Evolutionary conservation across 306 rosid species (phyloP), one percentile per base, ranked within the genome.

Genomic region (Pterocarpus santalinus): DNA sequence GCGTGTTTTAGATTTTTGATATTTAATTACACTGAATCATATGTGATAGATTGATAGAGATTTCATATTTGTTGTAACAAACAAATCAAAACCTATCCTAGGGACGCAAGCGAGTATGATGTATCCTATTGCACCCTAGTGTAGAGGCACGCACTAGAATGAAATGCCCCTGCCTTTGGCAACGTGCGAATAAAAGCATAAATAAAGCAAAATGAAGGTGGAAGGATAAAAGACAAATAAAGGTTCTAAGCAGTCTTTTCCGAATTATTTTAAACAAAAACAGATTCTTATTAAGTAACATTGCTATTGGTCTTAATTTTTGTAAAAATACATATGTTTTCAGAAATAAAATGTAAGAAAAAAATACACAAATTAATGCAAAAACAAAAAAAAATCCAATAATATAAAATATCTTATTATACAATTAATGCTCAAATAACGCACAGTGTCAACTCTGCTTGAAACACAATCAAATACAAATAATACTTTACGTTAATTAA

Each of bases 1-100:
- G 53, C 35, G 0, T 3, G 13, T 10, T 17, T 68, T 1, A 11
- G 5, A 41, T 39, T 41, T 22, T 39, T 41, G 47, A 8, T 39
- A 41, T 9, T 68, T 7, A 71, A 38, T 38, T 61, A 63, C 72
- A 76, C 72, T 63, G 80, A 75, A 75, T 62, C 51, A n/a, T 16
- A 76, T 51, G 73, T 51, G 73, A 49, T 43, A 16, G 65, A 64
- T 16, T 46, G 81, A 51, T 64, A 16, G 73, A 16, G 72, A 49
- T 64, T 76, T 76, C 22, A 76, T 46, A 33, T 63, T 34, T 55
- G 8, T 55, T 4, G 17, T 46, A 46, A 46, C 32, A 16, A 10
- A 55, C 16, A 11, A 33, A 30, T 5, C 61, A 55, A 55, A 32
- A 70, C 32, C 58, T 51, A 51, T 5, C n/a, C 16, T 49, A 70